Conservation (phyloP, 1,139 yeast genomes). For the Starmera stellimalicola region DNA sequence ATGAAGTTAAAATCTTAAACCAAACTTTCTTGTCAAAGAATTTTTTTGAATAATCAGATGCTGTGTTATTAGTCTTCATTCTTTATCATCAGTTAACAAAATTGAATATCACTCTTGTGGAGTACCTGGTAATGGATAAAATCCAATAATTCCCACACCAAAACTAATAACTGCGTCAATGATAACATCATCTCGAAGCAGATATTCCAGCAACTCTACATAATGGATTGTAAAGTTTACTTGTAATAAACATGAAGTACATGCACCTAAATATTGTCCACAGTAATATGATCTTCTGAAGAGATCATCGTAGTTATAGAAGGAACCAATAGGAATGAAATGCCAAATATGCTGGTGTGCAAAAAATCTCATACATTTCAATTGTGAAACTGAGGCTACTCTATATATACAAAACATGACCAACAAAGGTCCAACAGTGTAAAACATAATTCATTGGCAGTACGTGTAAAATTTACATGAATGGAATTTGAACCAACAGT, state of each 20-base stretch:
- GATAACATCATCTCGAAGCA: conserved; percentile 76
- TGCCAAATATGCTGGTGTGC: conserved; percentile 53
- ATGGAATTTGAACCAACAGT: conserved; percentile 44
- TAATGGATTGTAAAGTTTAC: conserved; percentile 40
- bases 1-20: conserved; percentile 34
- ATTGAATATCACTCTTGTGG: conserved; percentile 52
- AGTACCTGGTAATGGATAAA: conserved; percentile 58
- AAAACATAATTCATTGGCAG: conserved; percentile 47
- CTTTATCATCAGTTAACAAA: conserved; percentile 25
- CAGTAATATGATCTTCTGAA: conserved; percentile 25
- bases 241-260: conserved; percentile 49
- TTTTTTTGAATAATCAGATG: conserved; percentile 5
- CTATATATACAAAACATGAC: conserved; percentile 20
- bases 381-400: conserved; percentile 16
- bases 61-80: conserved; percentile 3
- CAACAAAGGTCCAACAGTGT: conserved; percentile 28
- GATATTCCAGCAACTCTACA: conserved; percentile 44
- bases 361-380: conserved; percentile 25
- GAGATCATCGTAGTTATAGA: conserved; percentile 58
- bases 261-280: conserved; percentile 47
- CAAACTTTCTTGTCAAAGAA: conserved; percentile 32
- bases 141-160: conserved; percentile 33
- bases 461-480: conserved; percentile 26
- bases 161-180: conserved; percentile 52
- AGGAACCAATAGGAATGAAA: conserved; percentile 58